Evolutionary conservation across 495 filamentous ascomycete species (phyloP), one percentile per base, ranked within the genome.

Genomic region (Tuber brumale): DNA sequence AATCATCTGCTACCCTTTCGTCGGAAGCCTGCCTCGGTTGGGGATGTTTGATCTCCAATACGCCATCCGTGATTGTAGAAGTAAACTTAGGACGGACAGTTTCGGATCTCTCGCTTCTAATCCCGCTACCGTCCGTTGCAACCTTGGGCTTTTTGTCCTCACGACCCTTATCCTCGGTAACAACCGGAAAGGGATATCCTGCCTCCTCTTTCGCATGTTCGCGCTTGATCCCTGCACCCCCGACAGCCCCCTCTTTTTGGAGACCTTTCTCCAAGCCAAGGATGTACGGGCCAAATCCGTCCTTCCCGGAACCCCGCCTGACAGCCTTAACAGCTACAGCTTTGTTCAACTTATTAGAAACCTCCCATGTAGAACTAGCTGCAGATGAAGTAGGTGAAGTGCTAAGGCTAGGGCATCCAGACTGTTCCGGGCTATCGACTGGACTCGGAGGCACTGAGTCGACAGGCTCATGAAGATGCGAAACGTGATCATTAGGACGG

Each of bases 381-480:
- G 81, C 74, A 21, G 75, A 80, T 41, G 81, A 82, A 23, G 81
- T 82, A 71, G 81, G 80, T 21, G 81, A 82, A 39, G 81, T 82
- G 70, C 81, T 82, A 72, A 82, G 76, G 57, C 81, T 82, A 4
- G 81, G 81, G 44, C 81, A 82, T 57, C 69, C 78, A 4, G 81
- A 82, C 66, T 74, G 72, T 70, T 81, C 72, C 23, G 76, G 79
- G 35, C 81, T 82, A 16, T 45, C 70, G n/a, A 72, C 74, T 10
- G 81, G 81, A 70, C 81, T 83, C 5, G 81, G 76, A 18, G 82
- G 82, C 18, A 76, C 74, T 14, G 82, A 83, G 70, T 83, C 82
- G 43, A 83, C 75, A n/a, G 82, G 81, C 42, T 83, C 82, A 27
- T 79, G 76, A 57, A 83, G 76, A 83, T 83, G 82, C n/a, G 74